Percentiles rank a stretch among this genome's conserved stretches.
Conservation (phyloP, 768 basidiomycete genomes). For the Amanita muscaria region DNA sequence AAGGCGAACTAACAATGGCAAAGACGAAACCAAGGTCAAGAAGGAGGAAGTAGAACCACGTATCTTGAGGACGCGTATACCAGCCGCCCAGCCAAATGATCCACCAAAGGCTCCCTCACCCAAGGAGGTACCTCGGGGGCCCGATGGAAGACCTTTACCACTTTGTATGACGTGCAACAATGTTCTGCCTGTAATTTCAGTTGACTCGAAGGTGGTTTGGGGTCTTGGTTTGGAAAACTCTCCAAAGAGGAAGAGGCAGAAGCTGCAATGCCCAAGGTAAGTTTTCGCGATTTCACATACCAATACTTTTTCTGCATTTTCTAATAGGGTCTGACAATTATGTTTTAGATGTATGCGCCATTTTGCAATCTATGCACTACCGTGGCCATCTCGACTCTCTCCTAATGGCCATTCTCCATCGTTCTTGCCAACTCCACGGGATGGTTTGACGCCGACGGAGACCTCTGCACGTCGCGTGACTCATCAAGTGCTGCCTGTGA, state of each 20-base stretch:
- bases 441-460: constrained; percentile 41
- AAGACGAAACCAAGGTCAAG: constrained; percentile 32
- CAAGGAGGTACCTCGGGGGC: constrained; percentile 37
- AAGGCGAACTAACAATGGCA: constrained; percentile 16
- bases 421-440: constrained; percentile 40
- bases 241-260: constrained; percentile 49
- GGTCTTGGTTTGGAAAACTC: constrained; percentile 47
- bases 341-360: constrained; percentile 67
- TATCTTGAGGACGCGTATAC: constrained; percentile 40
- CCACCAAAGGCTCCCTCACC: constrained; percentile 25
- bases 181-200: constrained; percentile 66
- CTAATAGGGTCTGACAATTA: constrained; percentile 5
- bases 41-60: constrained; percentile 45
- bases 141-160: constrained; percentile 61
- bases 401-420: constrained; percentile 31
- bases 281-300: constrained; percentile 16
- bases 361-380: constrained; percentile 61
- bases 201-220: constrained; percentile 71
- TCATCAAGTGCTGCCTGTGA: constrained; percentile 38
- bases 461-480: constrained; percentile 38
- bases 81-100: constrained; percentile 12
- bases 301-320: too few species aligned
- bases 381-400: constrained; percentile 62
- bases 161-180: constrained; percentile 65
- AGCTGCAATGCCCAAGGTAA: constrained; percentile 71